phyloP scores from a whole-genome alignment of 2,329 filamentous ascomycete genomes.

The Alternaria ethzedia region DNA sequence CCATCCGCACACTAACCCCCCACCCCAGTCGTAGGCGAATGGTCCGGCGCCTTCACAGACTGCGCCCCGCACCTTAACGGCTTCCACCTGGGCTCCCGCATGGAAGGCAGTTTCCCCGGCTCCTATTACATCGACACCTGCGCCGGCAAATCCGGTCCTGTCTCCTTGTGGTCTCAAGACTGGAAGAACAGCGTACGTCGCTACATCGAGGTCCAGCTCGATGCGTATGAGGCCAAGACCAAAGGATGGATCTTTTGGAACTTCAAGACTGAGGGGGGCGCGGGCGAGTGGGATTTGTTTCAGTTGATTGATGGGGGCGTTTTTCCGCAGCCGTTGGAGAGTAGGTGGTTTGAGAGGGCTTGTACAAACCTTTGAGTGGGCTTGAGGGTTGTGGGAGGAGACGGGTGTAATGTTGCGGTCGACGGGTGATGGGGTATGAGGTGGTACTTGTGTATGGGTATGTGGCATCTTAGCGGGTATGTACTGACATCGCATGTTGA shows the following conservation, averaged over 20 bases:
- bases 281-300: conserved; percentile 62
- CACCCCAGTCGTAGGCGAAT: conserved; percentile 65
- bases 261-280: conserved; percentile 60
- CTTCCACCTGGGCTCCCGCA: conserved; percentile 61
- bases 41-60: conserved; percentile 70
- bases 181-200: conserved; percentile 55
- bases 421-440: neutral
- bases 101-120: conserved; percentile 61
- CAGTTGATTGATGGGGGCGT: conserved; percentile 57
- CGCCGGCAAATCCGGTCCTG: conserved; percentile 56
- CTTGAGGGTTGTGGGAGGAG: neutral
- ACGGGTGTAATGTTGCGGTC: neutral
- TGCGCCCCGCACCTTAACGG: conserved; percentile 58
- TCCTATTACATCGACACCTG: conserved; percentile 61
- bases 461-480: neutral
- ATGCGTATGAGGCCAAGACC: conserved; percentile 57
- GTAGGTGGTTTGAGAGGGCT: conserved; percentile 37
- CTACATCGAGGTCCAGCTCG: conserved; percentile 63
- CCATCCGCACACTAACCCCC: neutral
- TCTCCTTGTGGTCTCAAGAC: conserved; percentile 56
- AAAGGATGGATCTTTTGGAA: conserved; percentile 65
- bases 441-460: neutral
- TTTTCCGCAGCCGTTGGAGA: conserved; percentile 52
- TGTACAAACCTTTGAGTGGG: conserved; percentile 28
- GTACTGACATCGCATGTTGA: neutral